Base-by-base conservation (phyloP, 192 early-diverging fungal genomes). In the Podochytrium sp. region DNA sequence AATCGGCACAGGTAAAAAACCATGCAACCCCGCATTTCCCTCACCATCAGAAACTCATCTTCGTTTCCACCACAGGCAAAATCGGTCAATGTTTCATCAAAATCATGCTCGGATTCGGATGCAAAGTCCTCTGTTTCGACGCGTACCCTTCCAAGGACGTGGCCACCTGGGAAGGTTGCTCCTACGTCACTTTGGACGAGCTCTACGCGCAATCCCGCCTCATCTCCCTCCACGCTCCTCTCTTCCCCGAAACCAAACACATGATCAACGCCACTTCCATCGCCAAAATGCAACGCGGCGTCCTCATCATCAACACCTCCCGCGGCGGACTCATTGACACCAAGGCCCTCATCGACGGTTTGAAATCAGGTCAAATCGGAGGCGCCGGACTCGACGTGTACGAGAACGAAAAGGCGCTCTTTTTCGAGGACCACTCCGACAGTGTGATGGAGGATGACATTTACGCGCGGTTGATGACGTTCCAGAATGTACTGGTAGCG, bases 301-400 rank as follows among this genome's bases (percentile, higher is more conserved):
- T 82, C 29, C 74, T 85, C 55, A 51, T 85, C 42, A 78, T 85
- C 71, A 85, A 85, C 59, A 85, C 84, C 18, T 78, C 75, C 0
- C 61, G 76, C 27, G 84, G 84, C 20, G 75, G 74, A 32, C 65
- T 85, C 23, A 55, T 85, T 60, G 50, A 85, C 58, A 84, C 84
- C 20, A 12, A 37, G 25, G 79, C 40, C 2, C 66, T 85, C 10
- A 78, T 85, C 27, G 52, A 78, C 2, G 83, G 47, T 32, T 53
- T 85, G 23, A 85, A 85, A 71, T 59, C 65, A 1, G 82, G 84
- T 40, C 66, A 82, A 33, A 65, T 85, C 32, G 73, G 81, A 14
- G 52, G 47, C 5, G 79, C 80, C n/a, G 81, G 84, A n/a, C 74
- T 85, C 43, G 84, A 85, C 68, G 84, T 85, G 7, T 85, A 84